phyloP scores from a whole-genome alignment of 2,329 filamentous ascomycete genomes.

The Sclerotinia nivalis region DNA sequence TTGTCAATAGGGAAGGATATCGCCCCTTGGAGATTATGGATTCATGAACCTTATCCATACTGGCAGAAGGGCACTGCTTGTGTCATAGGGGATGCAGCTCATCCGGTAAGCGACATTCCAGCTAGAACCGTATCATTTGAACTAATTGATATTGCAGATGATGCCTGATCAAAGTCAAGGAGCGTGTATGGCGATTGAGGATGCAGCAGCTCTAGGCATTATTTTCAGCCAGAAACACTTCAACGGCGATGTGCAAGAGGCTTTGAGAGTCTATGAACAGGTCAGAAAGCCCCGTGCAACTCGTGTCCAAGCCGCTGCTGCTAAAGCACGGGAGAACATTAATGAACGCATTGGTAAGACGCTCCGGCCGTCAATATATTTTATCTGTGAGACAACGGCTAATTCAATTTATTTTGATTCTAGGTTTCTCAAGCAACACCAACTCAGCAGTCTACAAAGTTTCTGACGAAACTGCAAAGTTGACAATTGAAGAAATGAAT shows the following conservation, averaged over 20 bases:
- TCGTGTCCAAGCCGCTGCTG: constrained; percentile 57
- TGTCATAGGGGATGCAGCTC: constrained; percentile 65
- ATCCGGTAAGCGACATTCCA: constrained; percentile 46
- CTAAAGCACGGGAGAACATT: constrained; percentile 61
- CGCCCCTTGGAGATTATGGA: constrained; percentile 65
- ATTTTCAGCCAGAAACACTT: constrained; percentile 45
- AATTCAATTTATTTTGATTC: background rate
- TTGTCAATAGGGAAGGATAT: constrained; percentile 62
- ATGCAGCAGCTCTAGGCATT: constrained; percentile 44
- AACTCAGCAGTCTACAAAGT: constrained; percentile 59
- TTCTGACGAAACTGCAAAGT: constrained; percentile 57
- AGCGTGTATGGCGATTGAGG: constrained; percentile 46
- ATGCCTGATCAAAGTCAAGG: constrained; percentile 69
- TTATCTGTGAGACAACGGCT: background rate
- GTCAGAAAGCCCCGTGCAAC: constrained; percentile 56
- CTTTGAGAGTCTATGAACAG: constrained; percentile 53
- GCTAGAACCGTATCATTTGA: background rate
- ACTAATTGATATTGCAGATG: constrained; percentile 45
- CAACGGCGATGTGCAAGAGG: constrained; percentile 49
- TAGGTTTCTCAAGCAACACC: constrained; percentile 63
- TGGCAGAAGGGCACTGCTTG: constrained; percentile 54
- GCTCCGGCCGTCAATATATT: background rate
- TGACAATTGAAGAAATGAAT: constrained; percentile 72
- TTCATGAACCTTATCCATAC: constrained; percentile 63
- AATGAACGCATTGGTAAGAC: constrained; percentile 64